Base-by-base conservation (phyloP, 108 stramenopile genomes). In the Licmophora abbreviata region DNA sequence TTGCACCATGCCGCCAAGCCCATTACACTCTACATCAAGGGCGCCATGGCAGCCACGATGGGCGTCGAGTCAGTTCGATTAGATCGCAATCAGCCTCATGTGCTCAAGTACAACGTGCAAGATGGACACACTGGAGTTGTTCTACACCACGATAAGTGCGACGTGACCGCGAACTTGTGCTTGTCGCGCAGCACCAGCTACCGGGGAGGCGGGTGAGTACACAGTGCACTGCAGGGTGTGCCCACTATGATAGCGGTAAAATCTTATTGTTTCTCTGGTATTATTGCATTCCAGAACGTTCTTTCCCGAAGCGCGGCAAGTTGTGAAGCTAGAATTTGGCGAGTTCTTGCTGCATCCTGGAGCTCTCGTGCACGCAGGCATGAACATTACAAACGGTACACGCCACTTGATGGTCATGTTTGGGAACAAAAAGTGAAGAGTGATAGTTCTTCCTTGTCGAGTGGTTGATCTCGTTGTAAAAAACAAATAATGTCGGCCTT, bases 261-360 rank as follows among this genome's bases (percentile, higher is more conserved):
- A 15, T 44, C 10, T 0, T 14, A 8, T 48, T 31, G 26, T 21
- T 20, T 21, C 18, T 18, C 48, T 29, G 23, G 28, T 15, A 28
- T 27, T 1, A 26, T 44, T 48, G 12, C 12, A 29, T 25, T 14
- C 9, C 53, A 78, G 79, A 0, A 82, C 81, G 0, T 78, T 54
- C 51, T 68, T 77, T 48, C 79, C 74, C 9, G 80, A 77, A 38
- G 73, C 63, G 11, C 38, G 72, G 34, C 18, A 40, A 37, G 61
- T 73, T 12, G 63, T 88, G 8, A 56, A 56, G 15, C 56, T 88
- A 37, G 73, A 84, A 43, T 58, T 65, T 17, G 86, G 86, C 1
- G 86, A 88, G 52, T 74, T 83, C 22, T 15, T 89, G 21, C 51
- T 89, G 38, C 87, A 89, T 63, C 83, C 83, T 18, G 87, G 87